These are phyloP conservation scores for Saccharomycopsis hybrid DNA, from an alignment of 1,139 yeast genomes.

Conservation along the genomic window DNA sequence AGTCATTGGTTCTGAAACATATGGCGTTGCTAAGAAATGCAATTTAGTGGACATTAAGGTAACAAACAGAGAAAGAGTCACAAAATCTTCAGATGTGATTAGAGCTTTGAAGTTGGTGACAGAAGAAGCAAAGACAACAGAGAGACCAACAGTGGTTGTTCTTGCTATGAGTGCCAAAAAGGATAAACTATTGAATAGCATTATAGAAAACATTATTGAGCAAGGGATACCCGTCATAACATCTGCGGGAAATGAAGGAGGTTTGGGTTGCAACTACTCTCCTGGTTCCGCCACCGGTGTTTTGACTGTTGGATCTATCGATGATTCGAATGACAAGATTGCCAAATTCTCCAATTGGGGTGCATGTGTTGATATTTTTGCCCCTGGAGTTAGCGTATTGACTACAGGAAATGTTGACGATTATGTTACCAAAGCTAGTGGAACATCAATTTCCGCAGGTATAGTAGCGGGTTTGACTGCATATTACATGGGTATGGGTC, in stretches of 20 bases:
- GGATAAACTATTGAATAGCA: constrained; percentile 59
- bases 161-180: constrained; percentile 70
- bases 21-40: constrained; percentile 72
- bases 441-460: constrained; percentile 79
- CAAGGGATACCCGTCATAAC: constrained; percentile 71
- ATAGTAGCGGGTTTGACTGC: constrained; percentile 67
- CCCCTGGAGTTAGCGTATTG: constrained; percentile 66
- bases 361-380: constrained; percentile 74
- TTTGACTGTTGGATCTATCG: constrained; percentile 81
- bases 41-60: constrained; percentile 70
- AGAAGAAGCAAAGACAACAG: constrained; percentile 42
- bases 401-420: constrained; percentile 31
- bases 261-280: constrained; percentile 72
- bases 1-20: constrained; percentile 64
- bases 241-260: constrained; percentile 81
- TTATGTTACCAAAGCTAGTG: constrained; percentile 34
- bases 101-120: constrained; percentile 67
- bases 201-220: constrained; percentile 60
- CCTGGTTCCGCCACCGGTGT: constrained; percentile 72
- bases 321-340: constrained; percentile 57
- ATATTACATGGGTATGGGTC: constrained; percentile 55
- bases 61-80: constrained; percentile 55
- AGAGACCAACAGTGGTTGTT: constrained; percentile 59
- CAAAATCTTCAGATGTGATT: constrained; percentile 59
- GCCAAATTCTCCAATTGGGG: constrained; percentile 88